phyloP scores from a whole-genome alignment of 148 eudicot genomes.

The Rhododendron vialii region DNA sequence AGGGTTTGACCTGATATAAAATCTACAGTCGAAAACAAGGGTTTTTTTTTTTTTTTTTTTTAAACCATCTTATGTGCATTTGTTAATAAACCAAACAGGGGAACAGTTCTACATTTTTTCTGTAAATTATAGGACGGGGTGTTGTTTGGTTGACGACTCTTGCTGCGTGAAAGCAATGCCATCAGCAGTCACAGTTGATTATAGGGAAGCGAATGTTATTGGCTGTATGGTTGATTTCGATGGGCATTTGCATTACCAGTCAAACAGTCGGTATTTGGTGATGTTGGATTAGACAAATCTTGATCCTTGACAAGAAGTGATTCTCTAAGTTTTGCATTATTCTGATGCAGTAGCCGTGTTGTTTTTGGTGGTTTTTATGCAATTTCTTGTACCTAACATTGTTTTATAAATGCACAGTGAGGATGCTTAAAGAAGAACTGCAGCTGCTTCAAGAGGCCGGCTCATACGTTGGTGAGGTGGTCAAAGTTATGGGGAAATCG shows the following conservation, averaged over 20 bases:
- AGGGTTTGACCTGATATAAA: not conserved
- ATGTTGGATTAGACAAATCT: not conserved
- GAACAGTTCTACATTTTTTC: not conserved
- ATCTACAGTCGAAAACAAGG: not conserved
- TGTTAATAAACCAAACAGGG: not conserved
- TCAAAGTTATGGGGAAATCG: slow-evolving; percentile 53
- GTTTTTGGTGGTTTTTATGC: not conserved
- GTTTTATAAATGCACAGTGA: slow-evolving; percentile 23
- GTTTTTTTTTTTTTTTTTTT: not conserved
- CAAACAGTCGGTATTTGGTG: not conserved
- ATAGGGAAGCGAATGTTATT: not conserved
- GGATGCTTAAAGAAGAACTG: slow-evolving; percentile 52
- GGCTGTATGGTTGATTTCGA: not conserved
- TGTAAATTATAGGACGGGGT: not conserved
- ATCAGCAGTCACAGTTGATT: not conserved
- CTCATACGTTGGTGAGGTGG: slow-evolving; percentile 58
- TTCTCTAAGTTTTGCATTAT: not conserved
- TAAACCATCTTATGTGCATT: no score
- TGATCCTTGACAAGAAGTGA: not conserved
- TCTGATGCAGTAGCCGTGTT: not conserved
- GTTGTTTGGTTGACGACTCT: not conserved
- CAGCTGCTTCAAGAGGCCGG: slow-evolving; percentile 56
- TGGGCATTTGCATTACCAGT: not conserved
- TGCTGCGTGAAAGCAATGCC: not conserved
- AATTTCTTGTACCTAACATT: not conserved